Base-by-base conservation (phyloP, 371 early-diverging fungal species). In the Mucor ambiguus region DNA sequence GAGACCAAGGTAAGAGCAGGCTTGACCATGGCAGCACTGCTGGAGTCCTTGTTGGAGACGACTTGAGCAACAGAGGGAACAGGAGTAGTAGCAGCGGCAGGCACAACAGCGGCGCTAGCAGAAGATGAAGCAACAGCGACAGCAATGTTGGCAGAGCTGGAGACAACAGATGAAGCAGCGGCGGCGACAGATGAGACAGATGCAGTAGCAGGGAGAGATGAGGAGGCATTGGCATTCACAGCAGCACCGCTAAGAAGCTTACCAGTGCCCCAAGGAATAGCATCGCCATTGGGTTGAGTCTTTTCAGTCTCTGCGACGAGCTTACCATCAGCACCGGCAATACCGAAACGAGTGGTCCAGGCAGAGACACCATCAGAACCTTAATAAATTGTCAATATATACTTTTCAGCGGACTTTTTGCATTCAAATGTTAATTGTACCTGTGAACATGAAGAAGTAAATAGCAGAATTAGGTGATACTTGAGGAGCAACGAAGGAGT, bases 361-460 rank as follows among this genome's bases (percentile, higher is more conserved):
- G 78, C 70, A 43, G 61, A 55, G 28, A 63, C 68, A 43, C 75
- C 77, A 33, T 78, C 68, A 10, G 69, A 54, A 44, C 77, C 79
- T 76, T 32, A 44, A 52, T 30, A 33, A 28, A 46, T 33, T 26
- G 12, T 49, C 49, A 46, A 28, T 38, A 55, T 38, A 37, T 11
- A 30, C 11, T 35, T 35, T 35, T 37, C 5, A 7, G n/a, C 44
- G 44, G 49, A 49, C 49, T 49, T 26, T 24, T 49, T 49, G 24
- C 33, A 33, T 5, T 33, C 22, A 61, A 61, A 14, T 33, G 29
- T 44, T 20, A 0, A 2, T 49, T 43, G 30, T 63, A 68, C 72
- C 68, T 67, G 83, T 80, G 63, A 83, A 83, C 77, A 75, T 80
- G 57, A 83, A 77, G 58, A 83, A 83, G 41, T 83, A 83, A 44